Base-by-base conservation (phyloP, 257 asterid genomes). In the Rubia yunnanensis region DNA sequence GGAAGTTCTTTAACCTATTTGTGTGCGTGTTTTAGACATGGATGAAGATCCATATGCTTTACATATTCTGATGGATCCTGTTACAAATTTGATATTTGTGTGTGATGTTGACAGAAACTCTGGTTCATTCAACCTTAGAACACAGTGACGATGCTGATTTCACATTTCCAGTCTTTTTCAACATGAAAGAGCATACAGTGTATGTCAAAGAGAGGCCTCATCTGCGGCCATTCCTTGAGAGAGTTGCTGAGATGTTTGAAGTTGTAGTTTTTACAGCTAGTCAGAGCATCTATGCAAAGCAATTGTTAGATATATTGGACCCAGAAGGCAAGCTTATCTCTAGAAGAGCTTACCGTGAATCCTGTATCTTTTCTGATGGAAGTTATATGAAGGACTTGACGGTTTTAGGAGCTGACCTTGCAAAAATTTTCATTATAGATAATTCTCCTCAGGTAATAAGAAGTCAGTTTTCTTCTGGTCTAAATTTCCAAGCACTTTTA, bases 251-350 rank as follows among this genome's bases (percentile, higher is more conserved):
- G 76, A 77, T 94, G 90, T 94, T 94, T 70, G 95, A 89, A 72
- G 73, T 88, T 27, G 85, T 94, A 64, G 81, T 94, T 68, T 92
- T 94, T 83, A 94, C 99, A 28, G 99, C 99, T 67, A 94, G 99
- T 70, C 96, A 90, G 81, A 89, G 99, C 86, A 84, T 90, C 72
- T 94, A 94, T 39, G 97, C 99, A 0, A 76, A 88, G 64, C 88
- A 88, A 39, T 87, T 94, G 49, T 68, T 94, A 24, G 97, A 94
- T 80, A 85, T 85, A 69, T 81, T 94, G 79, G 99, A 94, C 81
- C 99, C 97, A 62, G 87, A 82, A 28, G 95, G 91, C 64, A 90
- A 80, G 64, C 50, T 87, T 77, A 79, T 94, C 64, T 83, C 95
- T 65, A 77, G 84, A 71, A 85, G 97, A 64, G 97, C 95, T 49